A percentile compares a stretch with the other conserved stretches of the same genome.
Evolutionary conservation across 768 basidiomycete genomes (phyloP).

Genomic region (Baorangia bicolor): DNA sequence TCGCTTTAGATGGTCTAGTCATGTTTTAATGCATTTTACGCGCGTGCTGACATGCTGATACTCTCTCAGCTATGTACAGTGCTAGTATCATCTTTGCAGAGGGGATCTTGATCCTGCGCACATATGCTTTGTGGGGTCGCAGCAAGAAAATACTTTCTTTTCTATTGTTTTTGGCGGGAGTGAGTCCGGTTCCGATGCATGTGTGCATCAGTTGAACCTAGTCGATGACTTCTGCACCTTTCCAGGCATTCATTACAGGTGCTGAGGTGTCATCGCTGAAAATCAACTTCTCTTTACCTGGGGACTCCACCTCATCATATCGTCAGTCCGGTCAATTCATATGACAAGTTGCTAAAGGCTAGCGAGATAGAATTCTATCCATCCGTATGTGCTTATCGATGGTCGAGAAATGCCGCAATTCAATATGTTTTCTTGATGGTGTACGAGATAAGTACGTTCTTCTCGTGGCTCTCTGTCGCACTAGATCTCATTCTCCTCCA

Average conservation of each 20-base stretch:
- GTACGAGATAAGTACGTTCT: constrained; percentile 24
- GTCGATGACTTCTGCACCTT: background rate
- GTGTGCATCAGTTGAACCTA: background rate
- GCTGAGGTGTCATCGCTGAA: constrained; percentile 8
- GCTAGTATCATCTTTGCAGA: constrained; percentile 15
- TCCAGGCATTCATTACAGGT: constrained; percentile 16
- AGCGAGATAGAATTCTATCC: constrained; percentile 17
- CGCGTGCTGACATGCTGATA: constrained; percentile 1
- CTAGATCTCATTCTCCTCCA: background rate
- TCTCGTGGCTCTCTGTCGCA: background rate
- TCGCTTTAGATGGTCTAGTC: constrained; percentile 19
- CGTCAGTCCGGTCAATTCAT: constrained; percentile 12
- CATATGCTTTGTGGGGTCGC: constrained; percentile 27
- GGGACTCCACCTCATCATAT: constrained; percentile 17
- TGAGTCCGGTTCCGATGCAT: background rate
- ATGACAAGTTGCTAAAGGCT: background rate
- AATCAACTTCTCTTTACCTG: constrained; percentile 13
- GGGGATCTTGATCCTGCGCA: constrained; percentile 27
- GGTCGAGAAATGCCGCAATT: constrained; percentile 13
- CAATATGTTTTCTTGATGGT: constrained; percentile 16
- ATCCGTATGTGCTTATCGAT: constrained; percentile 14
- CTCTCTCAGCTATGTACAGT: constrained; percentile 11
- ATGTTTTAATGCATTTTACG: background rate
- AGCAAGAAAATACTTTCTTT: constrained; percentile 14
- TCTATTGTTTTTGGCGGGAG: constrained; percentile 20